Percentiles rank a stretch among this genome's conserved stretches.
phyloP scores from a whole-genome alignment of 108 stramenopile genomes.

The Cyclotella cryptica region DNA sequence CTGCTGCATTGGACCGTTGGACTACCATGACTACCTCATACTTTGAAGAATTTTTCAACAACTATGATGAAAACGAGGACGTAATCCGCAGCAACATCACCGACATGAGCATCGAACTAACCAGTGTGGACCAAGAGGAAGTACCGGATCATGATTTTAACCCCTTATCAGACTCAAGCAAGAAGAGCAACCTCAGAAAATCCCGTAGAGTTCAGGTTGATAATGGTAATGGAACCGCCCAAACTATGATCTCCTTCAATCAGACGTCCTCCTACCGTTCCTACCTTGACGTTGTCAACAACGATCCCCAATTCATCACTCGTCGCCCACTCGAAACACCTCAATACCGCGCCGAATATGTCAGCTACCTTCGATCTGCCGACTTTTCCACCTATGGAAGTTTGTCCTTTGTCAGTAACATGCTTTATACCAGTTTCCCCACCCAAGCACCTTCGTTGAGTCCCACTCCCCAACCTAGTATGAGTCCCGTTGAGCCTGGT shows the following conservation, averaged over 20 bases:
- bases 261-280: conserved; percentile 38
- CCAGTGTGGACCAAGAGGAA: conserved; percentile 12
- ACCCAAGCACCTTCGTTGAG: conserved; percentile 28
- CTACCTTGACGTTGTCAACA: conserved; percentile 39
- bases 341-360: conserved; percentile 52
- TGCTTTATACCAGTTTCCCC: conserved; percentile 51
- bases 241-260: conserved; percentile 47
- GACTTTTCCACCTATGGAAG: conserved; percentile 32
- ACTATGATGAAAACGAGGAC: conserved; percentile 36
- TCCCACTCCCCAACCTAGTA: conserved; percentile 30
- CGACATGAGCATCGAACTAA: conserved; percentile 35
- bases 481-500: conserved; percentile 39
- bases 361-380: conserved; percentile 40
- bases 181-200: conserved; percentile 23
- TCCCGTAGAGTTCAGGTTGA: conserved; percentile 3
- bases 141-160: conserved; percentile 42
- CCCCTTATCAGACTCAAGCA: conserved; percentile 25
- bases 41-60: conserved; percentile 48
- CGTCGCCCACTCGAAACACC: conserved; percentile 52
- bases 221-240: not conserved
- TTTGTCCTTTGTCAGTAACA: conserved; percentile 37
- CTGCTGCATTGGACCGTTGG: conserved; percentile 36
- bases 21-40: conserved; percentile 27
- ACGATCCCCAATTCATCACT: conserved; percentile 43
- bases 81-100: conserved; percentile 23